Evolutionary conservation across 768 basidiomycete genomes (phyloP).

Genomic region (Ramaria sp.): DNA sequence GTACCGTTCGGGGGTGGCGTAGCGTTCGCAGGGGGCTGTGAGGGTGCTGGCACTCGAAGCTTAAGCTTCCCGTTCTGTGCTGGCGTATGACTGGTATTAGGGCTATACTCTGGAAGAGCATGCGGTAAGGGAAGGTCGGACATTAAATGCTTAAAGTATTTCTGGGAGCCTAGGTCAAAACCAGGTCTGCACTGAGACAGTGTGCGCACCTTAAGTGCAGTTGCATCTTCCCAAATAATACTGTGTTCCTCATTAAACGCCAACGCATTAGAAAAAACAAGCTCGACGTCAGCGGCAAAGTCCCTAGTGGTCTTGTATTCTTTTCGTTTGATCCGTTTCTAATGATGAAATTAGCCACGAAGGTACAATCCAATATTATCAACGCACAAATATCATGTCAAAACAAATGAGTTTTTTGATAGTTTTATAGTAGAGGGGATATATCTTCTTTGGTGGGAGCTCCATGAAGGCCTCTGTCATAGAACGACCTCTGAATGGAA

Average conservation of each 20-base stretch:
- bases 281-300: slow-evolving; percentile 79
- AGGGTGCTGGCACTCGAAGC: slow-evolving; percentile 11
- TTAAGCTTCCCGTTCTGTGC: slow-evolving; percentile 11
- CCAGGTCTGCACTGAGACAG: not conserved
- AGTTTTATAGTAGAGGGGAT: slow-evolving; percentile 69
- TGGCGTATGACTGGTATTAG: slow-evolving; percentile 4
- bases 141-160: slow-evolving; percentile 66
- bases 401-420: slow-evolving; percentile 75
- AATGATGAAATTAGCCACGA: not conserved
- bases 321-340: slow-evolving; percentile 78
- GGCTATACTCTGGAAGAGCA: slow-evolving; percentile 47
- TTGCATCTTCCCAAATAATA: slow-evolving; percentile 72
- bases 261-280: slow-evolving; percentile 85
- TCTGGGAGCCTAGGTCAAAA: slow-evolving; percentile 30
- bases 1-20: slow-evolving; percentile 10
- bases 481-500: slow-evolving; percentile 43
- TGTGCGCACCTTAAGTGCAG: slow-evolving; percentile 45
- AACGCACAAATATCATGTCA: slow-evolving; percentile 61
- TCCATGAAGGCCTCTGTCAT: slow-evolving; percentile 75
- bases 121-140: slow-evolving; percentile 63
- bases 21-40: slow-evolving; percentile 7
- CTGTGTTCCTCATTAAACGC: slow-evolving; percentile 83
- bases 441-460: slow-evolving; percentile 67
- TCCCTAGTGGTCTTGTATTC: slow-evolving; percentile 58
- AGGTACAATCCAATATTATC: slow-evolving; percentile 6